Evolutionary conservation across 495 filamentous ascomycete genomes (phyloP), one percentile per base, ranked within the genome.

Genomic region (Cladorrhinum samala): DNA sequence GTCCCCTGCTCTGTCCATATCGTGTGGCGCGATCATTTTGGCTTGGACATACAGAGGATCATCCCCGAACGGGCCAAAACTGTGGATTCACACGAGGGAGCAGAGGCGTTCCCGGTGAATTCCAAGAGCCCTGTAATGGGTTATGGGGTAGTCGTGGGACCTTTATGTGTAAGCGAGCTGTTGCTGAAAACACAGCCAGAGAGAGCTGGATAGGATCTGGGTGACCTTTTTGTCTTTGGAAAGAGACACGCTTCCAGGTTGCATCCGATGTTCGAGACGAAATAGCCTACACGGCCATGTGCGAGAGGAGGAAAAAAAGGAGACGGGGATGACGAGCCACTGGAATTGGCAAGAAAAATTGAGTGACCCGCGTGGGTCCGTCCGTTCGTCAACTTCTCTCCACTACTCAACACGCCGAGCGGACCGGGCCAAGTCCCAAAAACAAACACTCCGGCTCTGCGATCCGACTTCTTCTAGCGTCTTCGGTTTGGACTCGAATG

Each of bases 361-460:
- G 39, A 25, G 30, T 47, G 21, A 23, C 45, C 45, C 17, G 45
- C 45, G 45, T 47, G 45, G 45, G 45, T 47, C 45, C 25, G 45
- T 14, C n/a, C 23, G 14, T 18, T 47, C 24, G n/a, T 25, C 45
- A 20, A 47, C 45, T 17, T 8, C 24, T 47, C n/a, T 8, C 18
- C 16, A 19, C 20, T 33, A 6, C 11, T 11, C 11, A 6, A 33
- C 39, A 41, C n/a, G 17, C 13, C 39, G 39, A 17, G 39, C n/a
- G n/a, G 5, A 18, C 30, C 30, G 30, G 14, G 39, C 39, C 39
- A 41, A 41, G 17, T 4, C 11, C n/a, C 39, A 41, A 41, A 18
- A 17, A 8, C 39, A 14, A 6, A 4, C 39, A 9, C 5, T 41
- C 39, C 4, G 17, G 5, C 39, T 17, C 13, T 41, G 5, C 8